phyloP scores from a whole-genome alignment of 768 basidiomycete species.

The Naganishia onofrii region DNA sequence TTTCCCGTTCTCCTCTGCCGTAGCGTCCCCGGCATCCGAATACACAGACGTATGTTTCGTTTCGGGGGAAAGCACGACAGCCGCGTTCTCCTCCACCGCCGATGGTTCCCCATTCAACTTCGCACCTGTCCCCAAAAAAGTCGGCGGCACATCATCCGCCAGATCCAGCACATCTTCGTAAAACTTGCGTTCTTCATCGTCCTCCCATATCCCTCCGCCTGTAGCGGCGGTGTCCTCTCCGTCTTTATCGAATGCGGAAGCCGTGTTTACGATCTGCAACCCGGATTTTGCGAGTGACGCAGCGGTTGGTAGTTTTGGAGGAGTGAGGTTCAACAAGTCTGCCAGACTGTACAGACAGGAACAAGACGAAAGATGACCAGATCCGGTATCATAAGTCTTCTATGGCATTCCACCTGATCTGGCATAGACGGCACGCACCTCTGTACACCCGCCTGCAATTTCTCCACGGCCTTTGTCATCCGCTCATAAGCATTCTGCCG shows the following conservation, averaged over 20 bases:
- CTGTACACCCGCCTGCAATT: slow-evolving; percentile 81
- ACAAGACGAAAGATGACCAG: too few relatives aligned
- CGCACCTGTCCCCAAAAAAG: slow-evolving; percentile 67
- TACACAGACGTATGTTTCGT: slow-evolving; percentile 28
- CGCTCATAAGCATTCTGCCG: slow-evolving; percentile 98
- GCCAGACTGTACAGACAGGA: slow-evolving; percentile 63
- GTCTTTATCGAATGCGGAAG: slow-evolving; percentile 53
- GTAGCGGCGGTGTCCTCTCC: slow-evolving; percentile 61
- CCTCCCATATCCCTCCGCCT: slow-evolving; percentile 88
- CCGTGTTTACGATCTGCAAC: slow-evolving; percentile 51
- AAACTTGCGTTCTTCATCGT: slow-evolving; percentile 91
- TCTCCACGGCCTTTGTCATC: slow-evolving; percentile 95
- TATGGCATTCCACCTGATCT: too few relatives aligned
- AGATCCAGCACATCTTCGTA: slow-evolving; percentile 90
- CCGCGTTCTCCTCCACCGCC: slow-evolving; percentile 8
- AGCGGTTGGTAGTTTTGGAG: slow-evolving; percentile 78
- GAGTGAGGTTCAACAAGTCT: slow-evolving; percentile 77
- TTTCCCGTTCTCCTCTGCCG: slow-evolving; percentile 41
- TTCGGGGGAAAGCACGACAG: slow-evolving; percentile 8
- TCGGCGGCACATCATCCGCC: slow-evolving; percentile 84
- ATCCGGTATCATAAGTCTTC: too few relatives aligned
- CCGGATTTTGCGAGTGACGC: slow-evolving; percentile 56
- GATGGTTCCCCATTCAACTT: slow-evolving; percentile 50
- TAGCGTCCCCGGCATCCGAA: neutral
- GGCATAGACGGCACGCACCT: too few relatives aligned